Percentiles rank a stretch among this genome's conserved stretches.
Evolutionary conservation across 2,329 filamentous ascomycete species (phyloP).

Genomic region (Ceratocystis destructans): DNA sequence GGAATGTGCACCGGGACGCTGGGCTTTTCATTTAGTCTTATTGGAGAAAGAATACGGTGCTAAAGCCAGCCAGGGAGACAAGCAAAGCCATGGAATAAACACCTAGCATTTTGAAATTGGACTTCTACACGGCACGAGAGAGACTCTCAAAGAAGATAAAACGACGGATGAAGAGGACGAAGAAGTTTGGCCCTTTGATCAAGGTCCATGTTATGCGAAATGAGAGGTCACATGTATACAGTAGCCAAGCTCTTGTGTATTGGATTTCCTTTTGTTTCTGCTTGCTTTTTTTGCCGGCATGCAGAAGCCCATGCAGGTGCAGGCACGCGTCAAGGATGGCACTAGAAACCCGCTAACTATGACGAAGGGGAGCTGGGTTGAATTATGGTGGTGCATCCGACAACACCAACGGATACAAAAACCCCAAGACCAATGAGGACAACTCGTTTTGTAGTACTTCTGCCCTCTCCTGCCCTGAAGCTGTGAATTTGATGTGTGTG

Average conservation of each 20-base stretch:
- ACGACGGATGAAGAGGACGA: too few relatives aligned
- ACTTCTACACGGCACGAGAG: too few relatives aligned
- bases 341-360: background rate
- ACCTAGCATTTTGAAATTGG: too few relatives aligned
- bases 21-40: background rate
- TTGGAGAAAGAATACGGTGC: background rate
- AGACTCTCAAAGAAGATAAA: too few relatives aligned
- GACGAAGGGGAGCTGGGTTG: background rate
- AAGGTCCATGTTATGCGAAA: background rate
- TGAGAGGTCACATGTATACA: background rate
- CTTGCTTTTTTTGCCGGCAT: background rate
- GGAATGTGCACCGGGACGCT: background rate
- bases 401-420: too few relatives aligned
- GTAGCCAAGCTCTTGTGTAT: background rate
- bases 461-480: too few relatives aligned
- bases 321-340: background rate
- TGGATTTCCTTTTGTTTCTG: background rate
- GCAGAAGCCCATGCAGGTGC: constrained; percentile 4
- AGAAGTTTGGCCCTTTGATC: too few relatives aligned
- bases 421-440: background rate
- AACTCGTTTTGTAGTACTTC: too few relatives aligned
- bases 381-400: too few relatives aligned
- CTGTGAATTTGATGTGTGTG: too few relatives aligned
- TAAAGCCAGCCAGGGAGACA: background rate
- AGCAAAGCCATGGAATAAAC: too few relatives aligned